phyloP scores from a whole-genome alignment of 1,284 basidiomycete species.

The Leccinum insolens region DNA sequence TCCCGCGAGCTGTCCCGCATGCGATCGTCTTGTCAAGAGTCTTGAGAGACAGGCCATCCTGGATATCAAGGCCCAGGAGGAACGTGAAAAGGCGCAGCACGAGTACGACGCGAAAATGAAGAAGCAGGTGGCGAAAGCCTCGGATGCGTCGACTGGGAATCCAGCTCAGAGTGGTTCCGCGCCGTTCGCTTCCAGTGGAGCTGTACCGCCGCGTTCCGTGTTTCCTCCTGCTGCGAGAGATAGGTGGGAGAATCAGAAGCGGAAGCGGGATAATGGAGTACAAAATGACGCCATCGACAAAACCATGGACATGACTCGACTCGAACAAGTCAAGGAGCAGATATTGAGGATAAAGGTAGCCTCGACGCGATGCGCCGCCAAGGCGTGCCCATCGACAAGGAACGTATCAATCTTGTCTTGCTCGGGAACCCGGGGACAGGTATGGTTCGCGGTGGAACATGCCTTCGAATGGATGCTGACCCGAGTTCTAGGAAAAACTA shows the following conservation, averaged over 20 bases:
- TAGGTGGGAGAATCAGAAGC: conserved; percentile 55
- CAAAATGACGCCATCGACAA: conserved; percentile 50
- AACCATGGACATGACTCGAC: conserved; percentile 61
- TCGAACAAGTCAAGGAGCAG: conserved; percentile 57
- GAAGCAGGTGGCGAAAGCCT: conserved; percentile 12
- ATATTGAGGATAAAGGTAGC: conserved; percentile 48
- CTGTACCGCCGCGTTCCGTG: conserved; percentile 18
- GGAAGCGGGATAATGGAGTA: conserved; percentile 49
- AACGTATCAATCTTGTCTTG: conserved; percentile 56
- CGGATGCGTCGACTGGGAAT: conserved; percentile 1
- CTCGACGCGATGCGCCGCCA: conserved; percentile 53
- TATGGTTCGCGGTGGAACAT: conserved; percentile 22
- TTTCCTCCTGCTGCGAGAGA: conserved; percentile 39
- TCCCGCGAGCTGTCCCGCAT: conserved; percentile 36
- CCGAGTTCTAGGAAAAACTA: conserved; percentile 59
- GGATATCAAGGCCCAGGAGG: conserved; percentile 37
- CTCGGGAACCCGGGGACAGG: conserved; percentile 69
- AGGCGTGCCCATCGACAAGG: conserved; percentile 46
- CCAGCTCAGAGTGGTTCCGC: neutral
- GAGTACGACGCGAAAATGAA: conserved; percentile 35
- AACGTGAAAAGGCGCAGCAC: conserved; percentile 36
- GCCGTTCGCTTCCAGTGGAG: conserved; percentile 2
- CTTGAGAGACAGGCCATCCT: conserved; percentile 35
- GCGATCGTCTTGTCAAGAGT: conserved; percentile 34
- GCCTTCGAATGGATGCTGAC: neutral